These are phyloP conservation scores for Cymbopogon citratus DNA, from an alignment of 176 grass and related monocot genomes.

Conservation along the genomic window DNA sequence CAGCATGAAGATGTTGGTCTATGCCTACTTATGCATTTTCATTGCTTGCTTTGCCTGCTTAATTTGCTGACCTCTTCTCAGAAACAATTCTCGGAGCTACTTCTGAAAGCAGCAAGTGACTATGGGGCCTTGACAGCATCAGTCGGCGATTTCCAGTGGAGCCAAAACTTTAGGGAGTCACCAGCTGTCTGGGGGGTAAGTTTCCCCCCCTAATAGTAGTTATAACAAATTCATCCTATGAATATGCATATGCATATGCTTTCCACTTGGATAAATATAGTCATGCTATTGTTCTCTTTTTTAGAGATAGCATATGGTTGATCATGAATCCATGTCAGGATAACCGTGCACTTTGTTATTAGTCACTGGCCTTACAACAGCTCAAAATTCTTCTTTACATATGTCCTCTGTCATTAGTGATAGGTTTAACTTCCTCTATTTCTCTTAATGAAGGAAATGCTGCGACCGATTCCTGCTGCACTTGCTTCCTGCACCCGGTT, in stretches of 20 bases:
- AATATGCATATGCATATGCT: neutral
- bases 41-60: no score
- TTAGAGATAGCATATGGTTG: neutral
- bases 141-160: conserved; percentile 94
- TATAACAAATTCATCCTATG: neutral
- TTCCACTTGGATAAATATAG: neutral
- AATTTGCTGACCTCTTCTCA: conserved; percentile 19
- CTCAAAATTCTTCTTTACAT: neutral
- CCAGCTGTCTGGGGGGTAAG: conserved; percentile 95
- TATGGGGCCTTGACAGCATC: conserved; percentile 85
- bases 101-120: conserved; percentile 95
- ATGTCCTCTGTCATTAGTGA: neutral
- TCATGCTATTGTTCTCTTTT: neutral
- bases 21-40: neutral
- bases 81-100: conserved; percentile 98
- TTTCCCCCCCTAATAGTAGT: conserved; percentile 7
- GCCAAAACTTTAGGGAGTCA: conserved; percentile 94
- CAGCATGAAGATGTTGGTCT: neutral
- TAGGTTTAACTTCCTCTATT: neutral
- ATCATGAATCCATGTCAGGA: neutral
- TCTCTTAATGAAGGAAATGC: conserved; percentile 72
- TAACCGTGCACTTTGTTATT: neutral
- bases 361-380: neutral
- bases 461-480: conserved; percentile 84
- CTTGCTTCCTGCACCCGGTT: conserved; percentile 95